Conservation (phyloP, 257 asterid species). For the Capsicum rhomboideum region DNA sequence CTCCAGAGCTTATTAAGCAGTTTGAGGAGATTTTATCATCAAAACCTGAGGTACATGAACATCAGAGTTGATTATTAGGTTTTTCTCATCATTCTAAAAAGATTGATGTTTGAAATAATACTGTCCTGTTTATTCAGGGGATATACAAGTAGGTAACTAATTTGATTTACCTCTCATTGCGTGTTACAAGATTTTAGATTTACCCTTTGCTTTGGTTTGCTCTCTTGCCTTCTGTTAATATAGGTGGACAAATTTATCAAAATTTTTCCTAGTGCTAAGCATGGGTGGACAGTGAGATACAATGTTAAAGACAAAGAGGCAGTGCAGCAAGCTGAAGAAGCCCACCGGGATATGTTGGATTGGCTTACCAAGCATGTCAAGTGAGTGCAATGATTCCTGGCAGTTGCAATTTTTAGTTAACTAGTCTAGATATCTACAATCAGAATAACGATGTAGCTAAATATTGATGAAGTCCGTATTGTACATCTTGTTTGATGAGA, state of each 20-base stretch:
- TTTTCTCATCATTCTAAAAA: neutral
- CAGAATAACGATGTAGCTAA: neutral
- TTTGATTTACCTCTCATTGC: neutral
- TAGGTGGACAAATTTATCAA: slow-evolving; percentile 43
- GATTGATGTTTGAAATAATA: neutral
- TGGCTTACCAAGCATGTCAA: slow-evolving; percentile 42
- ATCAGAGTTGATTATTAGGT: neutral
- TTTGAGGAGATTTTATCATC: slow-evolving; percentile 39
- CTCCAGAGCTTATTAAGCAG: slow-evolving; percentile 42
- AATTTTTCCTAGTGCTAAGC: slow-evolving; percentile 36
- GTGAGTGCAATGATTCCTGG: slow-evolving; percentile 1
- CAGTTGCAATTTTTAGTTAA: neutral
- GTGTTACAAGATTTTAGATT: neutral
- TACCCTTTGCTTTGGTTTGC: neutral
- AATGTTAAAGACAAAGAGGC: slow-evolving; percentile 25
- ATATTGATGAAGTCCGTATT: neutral
- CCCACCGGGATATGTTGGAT: slow-evolving; percentile 34
- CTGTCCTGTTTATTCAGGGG: neutral
- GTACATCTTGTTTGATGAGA: neutral
- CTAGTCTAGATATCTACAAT: neutral
- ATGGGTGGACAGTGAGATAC: slow-evolving; percentile 60
- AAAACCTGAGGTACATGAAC: slow-evolving; percentile 41
- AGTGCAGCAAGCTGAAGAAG: slow-evolving; percentile 47
- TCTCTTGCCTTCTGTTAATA: neutral
- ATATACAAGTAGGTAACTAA: neutral